A percentile compares a stretch with the other conserved stretches of the same genome.
These are phyloP conservation scores for Cicer yamashitae DNA, from an alignment of 306 rosid genomes.

Conservation along the genomic window DNA sequence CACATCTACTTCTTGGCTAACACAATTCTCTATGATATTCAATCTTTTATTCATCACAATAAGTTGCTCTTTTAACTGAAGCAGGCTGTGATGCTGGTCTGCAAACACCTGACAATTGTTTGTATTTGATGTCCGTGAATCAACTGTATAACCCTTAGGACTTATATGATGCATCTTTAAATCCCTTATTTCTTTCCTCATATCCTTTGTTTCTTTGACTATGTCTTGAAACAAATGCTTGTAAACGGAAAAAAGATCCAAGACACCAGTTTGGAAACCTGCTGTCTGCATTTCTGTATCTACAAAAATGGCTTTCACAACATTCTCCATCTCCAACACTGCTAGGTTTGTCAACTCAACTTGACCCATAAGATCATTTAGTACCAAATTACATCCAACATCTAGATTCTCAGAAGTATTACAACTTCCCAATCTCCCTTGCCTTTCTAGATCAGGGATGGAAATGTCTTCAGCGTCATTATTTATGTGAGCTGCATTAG, in stretches of 20 bases:
- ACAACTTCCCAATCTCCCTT: slow-evolving; percentile 42
- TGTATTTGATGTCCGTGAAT: slow-evolving; percentile 44
- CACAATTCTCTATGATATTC: slow-evolving; percentile 55
- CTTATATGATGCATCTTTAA: slow-evolving; percentile 48
- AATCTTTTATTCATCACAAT: slow-evolving; percentile 57
- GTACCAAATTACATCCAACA: slow-evolving; percentile 46
- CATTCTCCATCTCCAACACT: slow-evolving; percentile 56
- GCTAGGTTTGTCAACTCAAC: slow-evolving; percentile 53
- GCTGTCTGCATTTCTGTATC: slow-evolving; percentile 53
- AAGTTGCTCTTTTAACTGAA: slow-evolving; percentile 62
- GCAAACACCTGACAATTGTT: slow-evolving; percentile 41
- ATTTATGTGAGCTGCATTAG: slow-evolving; percentile 46
- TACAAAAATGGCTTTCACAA: slow-evolving; percentile 47
- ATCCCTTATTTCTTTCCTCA: slow-evolving; percentile 51
- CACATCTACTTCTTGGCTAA: slow-evolving; percentile 45
- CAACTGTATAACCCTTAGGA: slow-evolving; percentile 43
- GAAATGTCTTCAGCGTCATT: slow-evolving; percentile 43
- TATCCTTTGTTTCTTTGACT: slow-evolving; percentile 58
- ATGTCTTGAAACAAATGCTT: slow-evolving; percentile 55
- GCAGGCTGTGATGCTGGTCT: slow-evolving; percentile 46
- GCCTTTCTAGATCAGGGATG: slow-evolving; percentile 46
- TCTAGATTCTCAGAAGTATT: slow-evolving; percentile 43
- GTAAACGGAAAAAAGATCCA: slow-evolving; percentile 49
- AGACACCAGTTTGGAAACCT: slow-evolving; percentile 49
- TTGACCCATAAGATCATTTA: slow-evolving; percentile 54